These are phyloP conservation scores for Ilyonectria mors-panacis DNA, from an alignment of 2,329 filamentous ascomycete species.

Conservation along the genomic window DNA sequence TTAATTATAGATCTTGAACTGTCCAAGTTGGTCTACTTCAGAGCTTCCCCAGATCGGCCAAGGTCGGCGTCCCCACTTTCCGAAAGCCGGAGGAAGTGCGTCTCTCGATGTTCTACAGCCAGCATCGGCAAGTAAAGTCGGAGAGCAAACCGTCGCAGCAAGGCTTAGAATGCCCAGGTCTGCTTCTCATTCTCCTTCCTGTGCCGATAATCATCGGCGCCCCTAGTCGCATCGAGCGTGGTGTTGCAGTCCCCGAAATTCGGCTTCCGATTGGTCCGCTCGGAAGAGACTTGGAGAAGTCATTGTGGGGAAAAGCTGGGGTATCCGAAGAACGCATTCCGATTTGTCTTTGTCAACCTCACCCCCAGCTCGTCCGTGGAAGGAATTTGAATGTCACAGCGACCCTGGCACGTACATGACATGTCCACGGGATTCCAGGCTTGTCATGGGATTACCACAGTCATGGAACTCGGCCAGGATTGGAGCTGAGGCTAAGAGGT, in stretches of 20 bases:
- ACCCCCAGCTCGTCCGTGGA: not conserved
- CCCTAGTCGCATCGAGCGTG: not conserved
- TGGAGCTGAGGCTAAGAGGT: not conserved
- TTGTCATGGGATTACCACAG: not conserved
- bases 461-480: not conserved
- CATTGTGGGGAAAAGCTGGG: not conserved
- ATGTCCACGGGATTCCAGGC: not conserved
- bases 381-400: not conserved
- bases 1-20: not conserved
- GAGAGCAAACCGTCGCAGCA: not conserved
- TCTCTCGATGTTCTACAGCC: not conserved
- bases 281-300: not conserved
- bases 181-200: not conserved
- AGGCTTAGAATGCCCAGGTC: not conserved
- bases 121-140: not conserved
- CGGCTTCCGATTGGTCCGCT: constrained; percentile 9
- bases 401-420: not conserved
- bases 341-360: not conserved
- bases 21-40: not conserved
- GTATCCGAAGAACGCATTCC: constrained; percentile 9
- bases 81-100: not conserved
- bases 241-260: not conserved
- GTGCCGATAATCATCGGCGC: not conserved
- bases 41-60: not conserved
- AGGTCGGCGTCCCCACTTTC: not conserved